A percentile compares a stretch with the other conserved stretches of the same genome.
Conservation (phyloP, 1,284 basidiomycete species). For the Austroboletus novae-zelandiae region DNA sequence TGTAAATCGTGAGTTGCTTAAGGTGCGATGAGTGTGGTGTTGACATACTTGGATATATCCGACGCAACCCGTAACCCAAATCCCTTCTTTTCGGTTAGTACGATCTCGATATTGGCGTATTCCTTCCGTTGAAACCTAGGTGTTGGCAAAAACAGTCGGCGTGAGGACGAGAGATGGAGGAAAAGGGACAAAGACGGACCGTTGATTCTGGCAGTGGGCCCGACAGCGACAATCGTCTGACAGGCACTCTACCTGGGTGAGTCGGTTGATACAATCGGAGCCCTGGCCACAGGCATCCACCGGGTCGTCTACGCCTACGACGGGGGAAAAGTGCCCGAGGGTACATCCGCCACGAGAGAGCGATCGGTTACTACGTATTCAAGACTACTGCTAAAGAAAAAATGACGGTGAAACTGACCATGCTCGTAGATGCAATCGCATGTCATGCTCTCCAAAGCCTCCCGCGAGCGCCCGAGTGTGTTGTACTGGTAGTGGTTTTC, state of each 20-base stretch:
- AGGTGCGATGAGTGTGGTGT: not conserved
- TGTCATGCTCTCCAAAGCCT: constrained; percentile 88
- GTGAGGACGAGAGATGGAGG: constrained; percentile 1
- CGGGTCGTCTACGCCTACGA: constrained; percentile 54
- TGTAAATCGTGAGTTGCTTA: constrained; percentile 6
- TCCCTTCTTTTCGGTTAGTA: constrained; percentile 94
- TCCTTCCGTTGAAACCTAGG: constrained; percentile 81
- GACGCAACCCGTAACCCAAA: constrained; percentile 83
- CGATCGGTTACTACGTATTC: constrained; percentile 27
- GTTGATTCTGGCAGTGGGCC: constrained; percentile 86
- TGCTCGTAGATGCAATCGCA: constrained; percentile 87
- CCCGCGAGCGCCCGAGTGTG: constrained; percentile 82
- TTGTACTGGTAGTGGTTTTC: constrained; percentile 89
- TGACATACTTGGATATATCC: constrained; percentile 70
- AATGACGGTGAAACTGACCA: constrained; percentile 52
- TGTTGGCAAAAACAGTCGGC: not conserved
- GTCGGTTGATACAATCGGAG: constrained; percentile 95
- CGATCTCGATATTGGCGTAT: constrained; percentile 88
- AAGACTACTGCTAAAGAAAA: constrained; percentile 20
- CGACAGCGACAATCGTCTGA: constrained; percentile 85
- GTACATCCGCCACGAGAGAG: constrained; percentile 16
- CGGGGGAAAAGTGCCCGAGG: constrained; percentile 17
- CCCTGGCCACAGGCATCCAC: constrained; percentile 81
- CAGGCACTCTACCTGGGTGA: constrained; percentile 96
- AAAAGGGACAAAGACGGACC: constrained; percentile 49